phyloP scores from a whole-genome alignment of 2,329 filamentous ascomycete species.

The Aspergillus calidoustus region DNA sequence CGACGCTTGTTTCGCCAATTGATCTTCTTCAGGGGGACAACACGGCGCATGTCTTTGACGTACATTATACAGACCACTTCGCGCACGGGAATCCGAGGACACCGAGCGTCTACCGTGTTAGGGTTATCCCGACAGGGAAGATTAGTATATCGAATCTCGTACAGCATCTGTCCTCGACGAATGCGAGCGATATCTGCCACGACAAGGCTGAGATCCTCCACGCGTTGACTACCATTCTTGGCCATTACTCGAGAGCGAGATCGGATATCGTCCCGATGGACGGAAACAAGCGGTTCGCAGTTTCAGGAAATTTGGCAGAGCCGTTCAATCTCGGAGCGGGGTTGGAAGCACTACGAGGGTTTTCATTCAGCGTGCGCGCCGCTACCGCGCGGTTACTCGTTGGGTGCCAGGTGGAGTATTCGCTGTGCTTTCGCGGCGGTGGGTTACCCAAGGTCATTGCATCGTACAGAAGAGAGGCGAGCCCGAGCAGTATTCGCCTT shows the following conservation, averaged over 20 bases:
- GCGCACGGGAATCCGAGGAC: conserved; percentile 38
- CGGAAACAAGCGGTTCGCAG: conserved; percentile 58
- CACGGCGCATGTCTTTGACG: conserved; percentile 24
- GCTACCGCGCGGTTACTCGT: conserved; percentile 62
- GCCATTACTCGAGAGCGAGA: conserved; percentile 49
- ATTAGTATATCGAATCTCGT: conserved; percentile 49
- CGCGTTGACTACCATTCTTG: conserved; percentile 61
- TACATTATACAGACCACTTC: conserved; percentile 40
- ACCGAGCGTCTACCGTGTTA: conserved; percentile 43
- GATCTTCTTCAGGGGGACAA: conserved; percentile 20
- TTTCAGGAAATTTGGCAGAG: conserved; percentile 39
- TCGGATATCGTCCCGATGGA: conserved; percentile 51
- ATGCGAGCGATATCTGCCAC: conserved; percentile 41
- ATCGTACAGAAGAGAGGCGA: conserved; percentile 32
- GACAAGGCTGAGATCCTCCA: conserved; percentile 59
- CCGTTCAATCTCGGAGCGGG: conserved; percentile 52
- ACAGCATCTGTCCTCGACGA: conserved; percentile 48
- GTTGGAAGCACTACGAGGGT: conserved; percentile 63
- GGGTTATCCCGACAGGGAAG: conserved; percentile 37
- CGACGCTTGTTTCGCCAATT: conserved; percentile 40
- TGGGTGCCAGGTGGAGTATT: conserved; percentile 66
- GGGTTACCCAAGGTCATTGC: conserved; percentile 45
- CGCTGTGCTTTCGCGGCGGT: conserved; percentile 60
- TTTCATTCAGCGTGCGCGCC: conserved; percentile 64
- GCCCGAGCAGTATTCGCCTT: conserved; percentile 28